These are phyloP conservation scores for Centella asiatica DNA, from an alignment of 129 eudicot species.

Conservation along the genomic window DNA sequence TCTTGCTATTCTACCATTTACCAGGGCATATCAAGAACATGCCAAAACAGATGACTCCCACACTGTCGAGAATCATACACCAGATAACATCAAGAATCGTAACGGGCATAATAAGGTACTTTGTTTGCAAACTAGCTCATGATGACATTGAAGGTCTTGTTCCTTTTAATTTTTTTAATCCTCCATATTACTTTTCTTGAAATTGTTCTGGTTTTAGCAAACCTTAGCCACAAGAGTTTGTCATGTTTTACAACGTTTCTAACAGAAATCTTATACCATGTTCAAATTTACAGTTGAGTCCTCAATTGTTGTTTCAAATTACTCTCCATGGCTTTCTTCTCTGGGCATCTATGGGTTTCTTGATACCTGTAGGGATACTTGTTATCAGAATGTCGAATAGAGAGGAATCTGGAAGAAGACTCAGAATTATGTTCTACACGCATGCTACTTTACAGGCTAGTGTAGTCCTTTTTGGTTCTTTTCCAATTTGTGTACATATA, in stretches of 20 bases:
- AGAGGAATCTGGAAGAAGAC: constrained; percentile 47
- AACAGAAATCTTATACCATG: not conserved
- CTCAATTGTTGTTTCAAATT: constrained; percentile 25
- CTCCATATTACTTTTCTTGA: not conserved
- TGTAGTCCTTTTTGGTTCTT: not conserved
- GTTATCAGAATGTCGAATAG: constrained; percentile 52
- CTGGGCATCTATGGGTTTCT: constrained; percentile 93
- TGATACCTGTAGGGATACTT: constrained; percentile 66
- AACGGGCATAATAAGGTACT: constrained; percentile 6
- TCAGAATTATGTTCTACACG: constrained; percentile 42
- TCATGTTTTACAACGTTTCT: not conserved
- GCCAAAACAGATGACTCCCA: not conserved
- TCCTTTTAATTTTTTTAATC: not conserved
- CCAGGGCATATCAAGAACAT: constrained; percentile 13
- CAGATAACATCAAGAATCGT: not conserved
- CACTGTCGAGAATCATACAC: no score
- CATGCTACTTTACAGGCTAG: constrained; percentile 71
- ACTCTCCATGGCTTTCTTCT: constrained; percentile 65
- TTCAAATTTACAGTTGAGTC: constrained; percentile 20
- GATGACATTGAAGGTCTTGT: not conserved
- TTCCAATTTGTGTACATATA: not conserved
- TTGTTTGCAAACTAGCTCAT: not conserved
- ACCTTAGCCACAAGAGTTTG: not conserved
- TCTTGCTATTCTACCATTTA: constrained; percentile 19
- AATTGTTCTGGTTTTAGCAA: not conserved